Evolutionary conservation across 768 basidiomycete genomes (phyloP), one percentile per base, ranked within the genome.

Genomic region (Russula brevipes): DNA sequence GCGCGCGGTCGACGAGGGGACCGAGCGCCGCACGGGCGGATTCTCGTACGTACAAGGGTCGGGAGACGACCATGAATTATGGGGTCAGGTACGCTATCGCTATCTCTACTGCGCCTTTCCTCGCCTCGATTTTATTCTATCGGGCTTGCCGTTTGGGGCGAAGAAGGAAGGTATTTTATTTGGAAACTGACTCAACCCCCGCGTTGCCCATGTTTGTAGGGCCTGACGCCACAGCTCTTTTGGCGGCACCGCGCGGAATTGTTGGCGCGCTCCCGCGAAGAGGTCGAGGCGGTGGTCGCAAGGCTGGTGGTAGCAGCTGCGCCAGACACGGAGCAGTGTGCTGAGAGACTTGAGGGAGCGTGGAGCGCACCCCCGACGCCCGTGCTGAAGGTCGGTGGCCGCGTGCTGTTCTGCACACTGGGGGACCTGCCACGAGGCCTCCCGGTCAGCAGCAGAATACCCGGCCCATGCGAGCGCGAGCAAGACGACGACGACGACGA

Each of bases 11-110:
- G 70, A 76, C 6, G 82, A 84, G 2, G 85, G 85, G 7, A 59
- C 82, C 1, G 86, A 89, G 62, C 78, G 88, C 24, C 81, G 87
- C 0, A 66, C 77, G 9, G 74, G 77, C n/a, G 91, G 90, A 0
- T 97, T 87, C 71, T 78, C 85, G 24, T 98, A 98, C 71, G 83
- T 98, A 8, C 94, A 96, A 72, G 96, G 96, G 1, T 91, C 90
- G 0, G 96, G 94, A 0, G 96, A 98, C 69, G 96, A 98, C 69
- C 92, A 95, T 70, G 94, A 97, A 73, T 77, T 89, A 5, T 95
- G 93, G 94, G 82, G 86, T 35, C 82, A 83, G 83, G 90, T 89
- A 59, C 36, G 78, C 71, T 16, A 10, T 11, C 24, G 24, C 24
- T 24, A 24, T 24, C 24, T 24, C 24, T 24, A 24, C 24, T 24